Evolutionary conservation across 192 early-diverging fungal genomes (phyloP), one percentile per base, ranked within the genome.

Genomic region (Backusella australiensis): DNA sequence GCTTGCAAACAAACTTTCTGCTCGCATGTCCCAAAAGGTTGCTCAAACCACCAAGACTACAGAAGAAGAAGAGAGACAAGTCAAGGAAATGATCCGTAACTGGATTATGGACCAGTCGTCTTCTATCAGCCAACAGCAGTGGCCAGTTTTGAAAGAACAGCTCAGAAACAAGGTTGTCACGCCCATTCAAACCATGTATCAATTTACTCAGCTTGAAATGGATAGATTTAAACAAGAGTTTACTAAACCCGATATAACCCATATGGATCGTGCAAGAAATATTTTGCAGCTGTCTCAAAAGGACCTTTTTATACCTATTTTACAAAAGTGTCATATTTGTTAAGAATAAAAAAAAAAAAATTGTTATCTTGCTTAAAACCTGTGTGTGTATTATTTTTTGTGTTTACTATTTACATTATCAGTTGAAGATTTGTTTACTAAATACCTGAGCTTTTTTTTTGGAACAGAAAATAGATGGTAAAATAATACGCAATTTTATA

Each of bases 141-240:
- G 44, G 39, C 70, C 29, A 53, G 8, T 71, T 23, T 32, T 34
- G n/a, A 39, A 49, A 34, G 36, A 36, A 5, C 39, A 71, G 17
- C 15, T 71, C 19, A 19, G 14, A 46, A 34, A 71, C 32, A 29
- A 14, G 23, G 42, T 49, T 71, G 23, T 49, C 32, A 8, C 39
- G n/a, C 70, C 70, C 26, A 26, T 71, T 14, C 70, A 71, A 44
- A 41, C 39, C 23, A 49, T 49, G 42, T 71, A 71, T 46, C n/a
- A 71, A n/a, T 71, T 71, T 32, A 71, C 70, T 32, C 70, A 71
- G 21, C 7, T 44, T 46, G 70, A 71, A 39, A 41, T 71, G 26
- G 70, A 71, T 49, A 71, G 42, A 49, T 41, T 71, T 23, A 29
- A 39, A 32, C 39, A 49, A 29, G 70, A 71, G 17, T 29, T 71